Evolutionary conservation across 495 filamentous ascomycete genomes (phyloP), one percentile per base, ranked within the genome.

Genomic region (Penicillium soppii): DNA sequence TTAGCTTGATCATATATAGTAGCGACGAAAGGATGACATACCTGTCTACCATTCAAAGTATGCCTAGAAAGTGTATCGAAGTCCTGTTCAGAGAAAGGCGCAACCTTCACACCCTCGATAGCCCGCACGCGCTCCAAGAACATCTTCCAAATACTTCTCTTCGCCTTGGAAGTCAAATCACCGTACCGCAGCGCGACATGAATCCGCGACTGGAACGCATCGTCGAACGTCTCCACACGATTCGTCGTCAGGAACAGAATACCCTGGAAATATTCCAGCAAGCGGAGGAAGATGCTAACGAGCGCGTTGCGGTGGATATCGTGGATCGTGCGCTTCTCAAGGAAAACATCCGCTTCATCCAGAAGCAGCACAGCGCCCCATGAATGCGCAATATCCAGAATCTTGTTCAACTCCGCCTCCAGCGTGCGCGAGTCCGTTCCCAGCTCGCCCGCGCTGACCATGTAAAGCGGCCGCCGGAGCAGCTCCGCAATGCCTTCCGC

Each of bases 401-500:
- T 92, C 63, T 87, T 86, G 54, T 87, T 86, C 13, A 96, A 78
- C 57, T 92, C 85, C n/a, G 68, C 71, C 66, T 95, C 91, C 7
- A 96, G 76, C 15, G 77, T 82, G n/a, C 84, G 75, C 3, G 87
- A 81, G 59, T 92, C 86, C 0, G 88, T 95, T 35, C 91, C 91
- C 1, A 95, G 70, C 57, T 94, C 90, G 26, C 89, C 89, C 2
- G 88, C 88, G 37, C 79, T 84, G 49, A 94, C 89, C 82, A 87
- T 90, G 63, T 95, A 95, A 9, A 96, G 71, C 1, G 91, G 91
- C 29, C 88, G 85, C 58, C 86, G 82, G 33, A 95, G 81, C 4
- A 91, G 78, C 62, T 94, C 91, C 3, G 86, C 86, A 53, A 96
- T 94, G 13, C 88, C 86, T 59, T 95, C 91, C 4, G 89, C 91